phyloP scores from a whole-genome alignment of 176 grass and related monocot species.

The Echinochloa phyllopogon region DNA sequence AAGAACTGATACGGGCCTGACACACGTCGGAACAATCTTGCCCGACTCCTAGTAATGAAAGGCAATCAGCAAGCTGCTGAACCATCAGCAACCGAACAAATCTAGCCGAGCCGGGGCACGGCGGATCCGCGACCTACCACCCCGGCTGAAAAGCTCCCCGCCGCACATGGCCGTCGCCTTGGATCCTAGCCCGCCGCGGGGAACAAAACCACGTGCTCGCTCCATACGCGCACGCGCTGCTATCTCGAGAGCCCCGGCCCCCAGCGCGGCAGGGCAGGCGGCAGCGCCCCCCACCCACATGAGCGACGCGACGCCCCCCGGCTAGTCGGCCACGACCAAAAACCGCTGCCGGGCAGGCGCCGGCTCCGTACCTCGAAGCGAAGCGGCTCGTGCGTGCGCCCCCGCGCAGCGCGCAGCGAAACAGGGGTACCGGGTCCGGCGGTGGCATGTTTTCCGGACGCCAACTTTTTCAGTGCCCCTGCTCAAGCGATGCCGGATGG shows the following conservation, averaged over 20 bases:
- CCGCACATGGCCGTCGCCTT: slow-evolving; percentile 42
- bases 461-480: background rate
- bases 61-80: too few relatives aligned
- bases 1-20: too few relatives aligned
- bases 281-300: background rate
- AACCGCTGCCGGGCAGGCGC: background rate
- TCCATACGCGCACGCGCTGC: background rate
- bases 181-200: slow-evolving; percentile 27
- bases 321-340: background rate
- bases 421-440: slow-evolving; percentile 11
- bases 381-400: background rate
- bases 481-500: background rate
- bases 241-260: background rate
- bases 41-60: too few relatives aligned
- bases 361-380: background rate
- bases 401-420: slow-evolving; percentile 1
- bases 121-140: slow-evolving; percentile 15
- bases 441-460: slow-evolving; percentile 31
- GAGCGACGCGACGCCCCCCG: background rate
- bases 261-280: background rate
- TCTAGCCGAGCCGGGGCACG: background rate
- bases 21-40: too few relatives aligned
- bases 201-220: slow-evolving; percentile 42
- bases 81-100: slow-evolving; percentile 4
- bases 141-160: background rate